Percentiles rank a stretch among this genome's conserved stretches.
Evolutionary conservation across 768 basidiomycete genomes (phyloP).

Genomic region (Pulveroboletus sp.): DNA sequence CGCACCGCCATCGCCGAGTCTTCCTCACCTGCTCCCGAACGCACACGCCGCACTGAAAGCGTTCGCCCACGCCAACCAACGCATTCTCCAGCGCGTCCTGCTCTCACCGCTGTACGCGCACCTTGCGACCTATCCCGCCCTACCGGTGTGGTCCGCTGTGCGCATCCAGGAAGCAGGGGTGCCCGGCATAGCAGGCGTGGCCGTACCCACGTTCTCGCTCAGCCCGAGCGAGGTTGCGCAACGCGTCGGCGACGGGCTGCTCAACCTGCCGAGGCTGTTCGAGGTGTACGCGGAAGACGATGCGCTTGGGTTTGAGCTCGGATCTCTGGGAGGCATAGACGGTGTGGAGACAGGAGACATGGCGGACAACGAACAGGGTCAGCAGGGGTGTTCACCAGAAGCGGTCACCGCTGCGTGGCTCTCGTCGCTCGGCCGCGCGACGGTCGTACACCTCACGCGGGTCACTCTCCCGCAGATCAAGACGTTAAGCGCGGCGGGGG

Average conservation of each 20-base stretch:
- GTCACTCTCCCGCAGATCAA: conserved; percentile 69
- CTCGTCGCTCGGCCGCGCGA: conserved; percentile 77
- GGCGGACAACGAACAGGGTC: not conserved
- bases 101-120: conserved; percentile 75
- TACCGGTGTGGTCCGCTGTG: conserved; percentile 59
- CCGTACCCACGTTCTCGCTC: conserved; percentile 87
- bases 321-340: conserved; percentile 72
- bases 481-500: conserved; percentile 57
- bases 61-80: conserved; percentile 73
- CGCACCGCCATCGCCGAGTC: conserved; percentile 20
- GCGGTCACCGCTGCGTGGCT: conserved; percentile 89
- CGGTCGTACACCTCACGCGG: conserved; percentile 68
- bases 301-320: conserved; percentile 81
- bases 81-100: conserved; percentile 75
- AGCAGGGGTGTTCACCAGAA: conserved; percentile 52
- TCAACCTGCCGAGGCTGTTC: conserved; percentile 89
- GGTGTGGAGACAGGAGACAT: conserved; percentile 15
- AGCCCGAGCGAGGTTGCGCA: conserved; percentile 87
- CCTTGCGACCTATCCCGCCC: conserved; percentile 64
- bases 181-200: conserved; percentile 36
- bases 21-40: conserved; percentile 55
- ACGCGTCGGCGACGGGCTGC: conserved; percentile 85
- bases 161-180: conserved; percentile 22
- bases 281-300: conserved; percentile 94
- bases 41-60: conserved; percentile 52